Conservation (phyloP, 371 early-diverging fungal species). For the Mycotypha africana region DNA sequence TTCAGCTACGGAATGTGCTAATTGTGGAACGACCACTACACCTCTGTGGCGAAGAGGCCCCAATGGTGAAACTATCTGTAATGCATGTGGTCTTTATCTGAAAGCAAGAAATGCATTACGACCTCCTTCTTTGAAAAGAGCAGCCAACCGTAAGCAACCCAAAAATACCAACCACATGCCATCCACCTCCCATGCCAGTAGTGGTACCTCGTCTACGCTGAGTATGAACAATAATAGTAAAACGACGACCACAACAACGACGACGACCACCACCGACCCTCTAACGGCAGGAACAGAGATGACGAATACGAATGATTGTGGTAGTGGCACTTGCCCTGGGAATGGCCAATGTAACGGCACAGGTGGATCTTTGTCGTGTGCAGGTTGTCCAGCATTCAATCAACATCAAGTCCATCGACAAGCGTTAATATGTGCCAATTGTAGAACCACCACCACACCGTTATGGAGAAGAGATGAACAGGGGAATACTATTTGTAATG, state of each 20-base stretch:
- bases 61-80: conserved; percentile 77
- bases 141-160: conserved; percentile 8
- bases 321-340: conserved; percentile 65
- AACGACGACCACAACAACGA: too few relatives aligned
- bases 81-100: conserved; percentile 80
- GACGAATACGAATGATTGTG: conserved; percentile 18
- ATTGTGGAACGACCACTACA: conserved; percentile 80
- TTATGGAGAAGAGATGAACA: conserved; percentile 85
- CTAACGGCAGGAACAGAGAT: background rate
- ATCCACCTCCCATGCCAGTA: too few relatives aligned
- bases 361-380: conserved; percentile 64
- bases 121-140: conserved; percentile 44
- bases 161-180: too few relatives aligned
- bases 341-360: conserved; percentile 72
- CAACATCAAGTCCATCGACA: conserved; percentile 58
- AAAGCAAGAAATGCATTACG: conserved; percentile 30
- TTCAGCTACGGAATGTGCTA: conserved; percentile 59
- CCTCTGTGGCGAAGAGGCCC: conserved; percentile 86
- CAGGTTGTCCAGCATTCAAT: conserved; percentile 71
- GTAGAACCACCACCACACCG: conserved; percentile 80
- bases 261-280: background rate
- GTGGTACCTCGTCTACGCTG: too few relatives aligned
- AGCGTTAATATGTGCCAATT: conserved; percentile 67
- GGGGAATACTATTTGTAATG: conserved; percentile 81
- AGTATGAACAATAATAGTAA: too few relatives aligned